phyloP scores from a whole-genome alignment of 2,329 filamentous ascomycete species.

The Fusarium sp. region DNA sequence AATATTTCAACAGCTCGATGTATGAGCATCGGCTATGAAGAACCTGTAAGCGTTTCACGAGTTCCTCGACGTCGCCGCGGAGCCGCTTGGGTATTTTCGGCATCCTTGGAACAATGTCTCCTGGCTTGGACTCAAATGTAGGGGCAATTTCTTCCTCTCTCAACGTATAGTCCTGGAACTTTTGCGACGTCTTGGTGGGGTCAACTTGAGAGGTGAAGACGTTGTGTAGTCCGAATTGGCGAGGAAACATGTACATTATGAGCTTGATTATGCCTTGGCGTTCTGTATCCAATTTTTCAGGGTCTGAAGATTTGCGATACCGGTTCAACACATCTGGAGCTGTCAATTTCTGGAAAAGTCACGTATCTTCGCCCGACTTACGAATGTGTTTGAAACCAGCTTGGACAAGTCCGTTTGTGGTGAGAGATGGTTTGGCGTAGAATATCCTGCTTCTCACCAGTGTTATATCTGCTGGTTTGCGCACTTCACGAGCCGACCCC shows the following conservation, averaged over 20 bases:
- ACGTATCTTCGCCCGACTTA: constrained; percentile 57
- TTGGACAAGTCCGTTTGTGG: constrained; percentile 72
- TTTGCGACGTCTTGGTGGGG: constrained; percentile 72
- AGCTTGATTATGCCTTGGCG: constrained; percentile 71
- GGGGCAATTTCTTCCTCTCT: constrained; percentile 82
- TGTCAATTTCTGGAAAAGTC: constrained; percentile 25
- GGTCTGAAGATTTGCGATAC: constrained; percentile 52
- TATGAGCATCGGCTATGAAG: constrained; percentile 83
- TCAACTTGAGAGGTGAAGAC: constrained; percentile 83
- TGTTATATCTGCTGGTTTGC: constrained; percentile 68
- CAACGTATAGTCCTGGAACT: constrained; percentile 85
- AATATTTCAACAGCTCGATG: constrained; percentile 78
- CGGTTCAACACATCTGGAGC: constrained; percentile 82
- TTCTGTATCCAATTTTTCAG: constrained; percentile 23
- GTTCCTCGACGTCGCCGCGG: constrained; percentile 66
- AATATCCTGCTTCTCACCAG: constrained; percentile 88
- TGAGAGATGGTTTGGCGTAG: constrained; percentile 81
- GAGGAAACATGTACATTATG: constrained; percentile 93
- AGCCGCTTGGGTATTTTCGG: constrained; percentile 72
- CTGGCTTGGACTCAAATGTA: constrained; percentile 36
- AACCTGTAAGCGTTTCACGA: constrained; percentile 76
- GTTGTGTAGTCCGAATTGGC: constrained; percentile 90
- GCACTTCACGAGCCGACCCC: not conserved
- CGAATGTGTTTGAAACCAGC: constrained; percentile 85
- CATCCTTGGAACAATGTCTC: constrained; percentile 10